Evolutionary conservation across 2,329 filamentous ascomycete genomes (phyloP), one percentile per base, ranked within the genome.

Genomic region (Mycocentrospora acerina): DNA sequence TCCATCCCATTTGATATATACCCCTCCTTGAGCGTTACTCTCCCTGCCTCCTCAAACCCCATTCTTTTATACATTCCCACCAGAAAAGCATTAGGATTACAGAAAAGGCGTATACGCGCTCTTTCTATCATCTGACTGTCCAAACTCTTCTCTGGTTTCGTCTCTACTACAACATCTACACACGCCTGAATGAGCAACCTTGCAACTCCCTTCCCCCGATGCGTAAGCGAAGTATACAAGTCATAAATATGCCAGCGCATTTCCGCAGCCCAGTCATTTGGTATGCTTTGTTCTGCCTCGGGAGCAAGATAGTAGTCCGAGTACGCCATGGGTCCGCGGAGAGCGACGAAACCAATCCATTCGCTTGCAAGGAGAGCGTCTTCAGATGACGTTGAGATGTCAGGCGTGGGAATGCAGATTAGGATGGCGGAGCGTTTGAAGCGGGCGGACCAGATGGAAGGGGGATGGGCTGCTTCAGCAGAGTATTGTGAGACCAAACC

Each of bases 201-300:
- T 2, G 42, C 54, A 3, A 57, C 15, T 1, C 48, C 46, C 2
- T 27, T 39, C 0, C 46, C 42, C 1, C 55, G 48, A 24, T 57
- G 45, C n/a, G 26, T 29, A 7, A 34, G 38, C 1, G 32, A 29
- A 0, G 44, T 55, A 28, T 53, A 57, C 2, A 59, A 16, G 28
- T 54, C 51, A 28, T 31, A 49, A 4, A 52, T 9, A 17, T 59
- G 51, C 52, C 48, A 56, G 17, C 48, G 24, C 17, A 44, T 37
- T 27, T 57, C 56, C 2, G 19, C 18, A 3, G 38, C 26, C 4
- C 48, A 42, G 14, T 46, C 16, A 6, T 32, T 40, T 1, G 48
- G 51, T 1, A 52, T 15, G 0, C 38, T 38, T 10, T 53, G 47
- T 2, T 35, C 31, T 26, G 44, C 46, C 6, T 45, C 51, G 0